Evolutionary conservation across 257 asterid genomes (phyloP).

Genomic region (Haberlea rhodopensis): DNA sequence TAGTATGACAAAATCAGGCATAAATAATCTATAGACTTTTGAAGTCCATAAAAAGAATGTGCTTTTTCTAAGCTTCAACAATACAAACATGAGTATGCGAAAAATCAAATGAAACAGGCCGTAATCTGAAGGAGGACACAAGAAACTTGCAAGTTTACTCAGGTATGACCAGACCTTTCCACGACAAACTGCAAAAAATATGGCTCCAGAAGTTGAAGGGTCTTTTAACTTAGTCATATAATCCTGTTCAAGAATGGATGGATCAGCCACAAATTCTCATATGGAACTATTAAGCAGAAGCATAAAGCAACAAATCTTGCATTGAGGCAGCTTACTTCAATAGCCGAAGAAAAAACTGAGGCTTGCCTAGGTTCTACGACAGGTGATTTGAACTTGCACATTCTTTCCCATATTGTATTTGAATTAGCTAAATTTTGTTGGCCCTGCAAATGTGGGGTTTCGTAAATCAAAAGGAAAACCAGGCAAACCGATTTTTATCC

Average conservation of each 20-base stretch:
- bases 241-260: constrained; percentile 56
- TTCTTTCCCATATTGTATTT: constrained; percentile 90
- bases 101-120: not conserved
- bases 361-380: constrained; percentile 98
- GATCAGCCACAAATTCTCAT: constrained; percentile 20
- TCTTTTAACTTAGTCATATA: constrained; percentile 76
- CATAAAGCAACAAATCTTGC: constrained; percentile 17
- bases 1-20: not conserved
- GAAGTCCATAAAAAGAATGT: not conserved
- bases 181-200: constrained; percentile 96
- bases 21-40: not conserved
- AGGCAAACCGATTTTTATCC: constrained; percentile 15
- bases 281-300: constrained; percentile 18
- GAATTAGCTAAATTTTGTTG: constrained; percentile 54
- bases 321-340: constrained; percentile 56
- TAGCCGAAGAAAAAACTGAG: constrained; percentile 71
- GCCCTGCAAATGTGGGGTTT: constrained; percentile 44
- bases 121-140: not conserved
- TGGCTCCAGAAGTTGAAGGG: constrained; percentile 70
- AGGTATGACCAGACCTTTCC: constrained; percentile 67
- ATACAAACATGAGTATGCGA: not conserved
- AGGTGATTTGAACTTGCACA: constrained; percentile 87
- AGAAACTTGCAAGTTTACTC: constrained; percentile 29
- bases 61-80: not conserved
- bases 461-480: constrained; percentile 16